Conservation (phyloP, 768 basidiomycete genomes). For the Termitomyces sp. region DNA sequence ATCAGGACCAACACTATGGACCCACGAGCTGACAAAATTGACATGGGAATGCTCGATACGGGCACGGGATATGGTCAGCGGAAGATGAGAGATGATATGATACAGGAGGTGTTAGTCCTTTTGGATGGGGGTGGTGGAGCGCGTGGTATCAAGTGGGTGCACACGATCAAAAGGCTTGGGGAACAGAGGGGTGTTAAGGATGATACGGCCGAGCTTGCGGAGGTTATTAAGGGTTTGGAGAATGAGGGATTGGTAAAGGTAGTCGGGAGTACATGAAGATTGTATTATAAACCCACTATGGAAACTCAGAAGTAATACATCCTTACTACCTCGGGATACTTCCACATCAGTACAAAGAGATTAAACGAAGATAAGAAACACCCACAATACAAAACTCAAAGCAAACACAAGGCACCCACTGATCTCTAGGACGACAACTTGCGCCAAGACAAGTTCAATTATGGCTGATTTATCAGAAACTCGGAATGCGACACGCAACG, state of each 20-base stretch:
- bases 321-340: too few relatives aligned
- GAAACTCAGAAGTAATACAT: too few relatives aligned
- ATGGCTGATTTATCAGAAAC: too few relatives aligned
- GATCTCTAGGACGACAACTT: too few relatives aligned
- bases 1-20: constrained; percentile 95
- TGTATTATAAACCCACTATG: too few relatives aligned
- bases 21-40: constrained; percentile 94
- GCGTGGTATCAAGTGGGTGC: constrained; percentile 75
- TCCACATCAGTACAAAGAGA: too few relatives aligned
- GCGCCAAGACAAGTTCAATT: too few relatives aligned
- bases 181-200: constrained; percentile 84
- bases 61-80: constrained; percentile 88
- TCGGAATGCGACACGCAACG: too few relatives aligned
- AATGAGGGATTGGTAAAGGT: constrained; percentile 86
- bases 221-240: constrained; percentile 74
- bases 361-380: too few relatives aligned
- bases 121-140: constrained; percentile 51
- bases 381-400: too few relatives aligned
- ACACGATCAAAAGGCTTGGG: constrained; percentile 73
- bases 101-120: constrained; percentile 69
- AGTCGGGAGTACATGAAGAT: too few relatives aligned
- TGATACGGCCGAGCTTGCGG: constrained; percentile 75
- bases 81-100: constrained; percentile 85
- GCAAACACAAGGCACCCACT: too few relatives aligned
- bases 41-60: constrained; percentile 93